phyloP scores from a whole-genome alignment of 2,329 filamentous ascomycete genomes.

The Claviceps capensis region DNA sequence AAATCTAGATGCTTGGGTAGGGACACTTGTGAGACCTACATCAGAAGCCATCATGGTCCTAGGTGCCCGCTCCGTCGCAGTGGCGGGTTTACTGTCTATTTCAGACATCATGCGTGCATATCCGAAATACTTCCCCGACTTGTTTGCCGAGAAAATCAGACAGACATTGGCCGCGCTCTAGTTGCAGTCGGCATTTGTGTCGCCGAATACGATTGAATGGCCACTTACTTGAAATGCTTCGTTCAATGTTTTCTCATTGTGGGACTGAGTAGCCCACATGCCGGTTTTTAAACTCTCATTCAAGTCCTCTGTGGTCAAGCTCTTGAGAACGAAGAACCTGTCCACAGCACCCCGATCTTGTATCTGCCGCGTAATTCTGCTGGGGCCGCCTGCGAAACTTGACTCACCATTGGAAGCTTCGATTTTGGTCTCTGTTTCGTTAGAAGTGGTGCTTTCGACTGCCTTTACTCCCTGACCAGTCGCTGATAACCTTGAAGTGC shows the following conservation, averaged over 20 bases:
- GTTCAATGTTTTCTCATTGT: constrained; percentile 79
- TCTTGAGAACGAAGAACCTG: constrained; percentile 79
- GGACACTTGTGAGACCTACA: constrained; percentile 24
- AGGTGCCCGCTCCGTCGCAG: constrained; percentile 55
- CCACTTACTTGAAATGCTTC: constrained; percentile 60
- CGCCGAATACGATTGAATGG: not conserved
- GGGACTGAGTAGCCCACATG: constrained; percentile 87
- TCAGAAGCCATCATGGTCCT: constrained; percentile 45
- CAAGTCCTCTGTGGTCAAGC: constrained; percentile 78
- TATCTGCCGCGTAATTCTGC: not conserved
- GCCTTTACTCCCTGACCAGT: constrained; percentile 36
- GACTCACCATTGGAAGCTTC: not conserved
- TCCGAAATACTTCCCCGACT: constrained; percentile 92
- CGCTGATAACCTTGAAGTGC: constrained; percentile 30
- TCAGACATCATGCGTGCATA: constrained; percentile 82
- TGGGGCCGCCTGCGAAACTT: constrained; percentile 5
- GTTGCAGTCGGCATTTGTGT: not conserved
- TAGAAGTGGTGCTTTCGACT: constrained; percentile 1
- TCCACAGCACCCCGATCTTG: constrained; percentile 4
- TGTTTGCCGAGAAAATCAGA: constrained; percentile 90
- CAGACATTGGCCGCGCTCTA: constrained; percentile 75
- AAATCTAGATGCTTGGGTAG: constrained; percentile 62
- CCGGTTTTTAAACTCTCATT: constrained; percentile 78
- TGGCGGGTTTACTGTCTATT: constrained; percentile 63
- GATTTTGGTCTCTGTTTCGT: not conserved